Evolutionary conservation across 139 green algal genomes (phyloP).

Genomic region (Monoraphidium neglectum): DNA sequence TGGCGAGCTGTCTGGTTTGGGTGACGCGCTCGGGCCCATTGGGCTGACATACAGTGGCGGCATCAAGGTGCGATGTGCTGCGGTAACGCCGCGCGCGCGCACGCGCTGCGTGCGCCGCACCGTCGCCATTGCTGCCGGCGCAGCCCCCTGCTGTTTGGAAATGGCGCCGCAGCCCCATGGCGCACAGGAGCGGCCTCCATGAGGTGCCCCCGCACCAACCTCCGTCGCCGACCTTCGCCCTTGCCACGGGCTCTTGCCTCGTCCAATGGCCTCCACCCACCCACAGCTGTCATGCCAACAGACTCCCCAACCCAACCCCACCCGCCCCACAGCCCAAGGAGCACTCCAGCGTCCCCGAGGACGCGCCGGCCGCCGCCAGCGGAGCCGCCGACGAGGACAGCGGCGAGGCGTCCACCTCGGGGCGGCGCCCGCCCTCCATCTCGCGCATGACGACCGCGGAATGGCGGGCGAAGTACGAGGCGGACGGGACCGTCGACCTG

Average conservation of each 20-base stretch:
- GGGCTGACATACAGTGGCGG: constrained; percentile 53
- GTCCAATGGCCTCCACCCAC: too few species aligned
- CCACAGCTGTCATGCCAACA: too few species aligned
- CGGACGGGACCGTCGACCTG: constrained; percentile 83
- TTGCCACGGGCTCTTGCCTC: too few species aligned
- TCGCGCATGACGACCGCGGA: constrained; percentile 77
- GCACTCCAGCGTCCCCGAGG: background rate
- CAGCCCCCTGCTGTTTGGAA: too few species aligned
- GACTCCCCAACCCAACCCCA: too few species aligned
- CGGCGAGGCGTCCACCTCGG: constrained; percentile 19
- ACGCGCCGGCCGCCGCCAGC: too few species aligned
- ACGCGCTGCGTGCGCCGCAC: too few species aligned
- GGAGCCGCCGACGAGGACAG: background rate
- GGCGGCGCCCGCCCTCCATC: constrained; percentile 47
- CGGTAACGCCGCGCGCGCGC: background rate
- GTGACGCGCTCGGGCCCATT: constrained; percentile 72
- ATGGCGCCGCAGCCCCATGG: too few species aligned
- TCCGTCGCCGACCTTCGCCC: too few species aligned
- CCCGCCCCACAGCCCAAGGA: background rate
- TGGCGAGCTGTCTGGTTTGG: constrained; percentile 35
- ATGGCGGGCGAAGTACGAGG: constrained; percentile 80
- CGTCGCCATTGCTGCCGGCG: too few species aligned
- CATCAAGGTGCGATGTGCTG: constrained; percentile 1
- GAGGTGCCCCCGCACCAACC: too few species aligned
- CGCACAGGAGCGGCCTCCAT: too few species aligned